Evolutionary conservation across 108 stramenopile genomes (phyloP), one percentile per base, ranked within the genome.

Genomic region (Nitzschia putrida): DNA sequence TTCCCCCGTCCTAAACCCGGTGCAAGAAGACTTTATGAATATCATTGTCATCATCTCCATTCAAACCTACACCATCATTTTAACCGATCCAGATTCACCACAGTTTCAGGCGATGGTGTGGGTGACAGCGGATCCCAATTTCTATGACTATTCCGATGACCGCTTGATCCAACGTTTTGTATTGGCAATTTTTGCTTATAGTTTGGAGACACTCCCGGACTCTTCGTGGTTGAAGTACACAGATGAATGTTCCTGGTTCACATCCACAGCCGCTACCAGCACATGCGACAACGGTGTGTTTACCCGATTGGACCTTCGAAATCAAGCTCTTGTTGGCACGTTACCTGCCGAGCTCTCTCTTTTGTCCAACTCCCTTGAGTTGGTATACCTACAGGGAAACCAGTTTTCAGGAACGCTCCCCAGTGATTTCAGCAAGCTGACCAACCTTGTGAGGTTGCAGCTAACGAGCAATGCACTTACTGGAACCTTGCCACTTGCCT

Each of bases 301-400:
- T 0, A 13, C 20, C 42, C 42, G 57, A 24, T 44, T 75, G 21
- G 52, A 75, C 34, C 42, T 75, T 2, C 39, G 26, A 39, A 50
- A 61, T 40, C 47, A 49, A 16, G 44, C 22, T 12, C 52, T 75
- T n/a, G 52, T 34, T 22, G 74, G 74, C 16, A 53, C 57, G 7
- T 39, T 75, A 13, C 66, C 67, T 6, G 9, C 57, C 22, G 74
- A 75, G 25, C 26, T 75, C 1, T 25, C 64, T n/a, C 45, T 75
- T 7, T 38, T 75, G 3, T 61, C 74, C 49, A 53, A 60, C 38
- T 54, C 64, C 8, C n/a, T 75, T 26, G 10, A 43, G 47, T 24
- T 61, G 7, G 52, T 89, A 37, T 81, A 83, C 72, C 64, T 89
- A 57, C 80, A 81, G 0, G 73, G 69, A 21, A 89, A 89, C 59